phyloP scores from a whole-genome alignment of 371 early-diverging fungal genomes.

The Synchytrium microbalum region DNA sequence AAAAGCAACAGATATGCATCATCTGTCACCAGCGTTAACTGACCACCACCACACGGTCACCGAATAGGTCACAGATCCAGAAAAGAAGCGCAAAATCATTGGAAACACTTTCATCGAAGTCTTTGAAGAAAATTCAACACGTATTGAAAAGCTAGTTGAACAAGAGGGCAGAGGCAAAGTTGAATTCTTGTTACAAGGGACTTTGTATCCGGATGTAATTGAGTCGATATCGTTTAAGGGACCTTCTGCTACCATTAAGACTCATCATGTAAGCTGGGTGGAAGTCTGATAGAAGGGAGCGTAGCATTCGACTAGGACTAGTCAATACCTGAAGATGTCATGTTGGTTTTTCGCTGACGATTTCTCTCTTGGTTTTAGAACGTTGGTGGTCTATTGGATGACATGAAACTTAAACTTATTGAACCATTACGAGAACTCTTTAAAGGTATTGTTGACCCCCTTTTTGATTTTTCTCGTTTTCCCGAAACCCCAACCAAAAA shows the following conservation, averaged over 20 bases:
- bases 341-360: slow-evolving; percentile 3
- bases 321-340: not conserved
- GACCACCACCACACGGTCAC: not conserved
- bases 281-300: no score
- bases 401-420: slow-evolving; percentile 94
- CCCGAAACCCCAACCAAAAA: not conserved
- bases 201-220: slow-evolving; percentile 97
- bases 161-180: slow-evolving; percentile 51
- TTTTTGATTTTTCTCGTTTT: slow-evolving; percentile 5
- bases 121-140: slow-evolving; percentile 86
- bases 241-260: slow-evolving; percentile 95
- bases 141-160: slow-evolving; percentile 64
- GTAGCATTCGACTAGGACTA: no score
- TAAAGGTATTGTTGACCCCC: slow-evolving; percentile 44
- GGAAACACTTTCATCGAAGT: slow-evolving; percentile 97
- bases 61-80: slow-evolving; percentile 70
- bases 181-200: slow-evolving; percentile 93
- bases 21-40: not conserved
- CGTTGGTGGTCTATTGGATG: slow-evolving; percentile 90
- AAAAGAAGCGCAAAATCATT: slow-evolving; percentile 95
- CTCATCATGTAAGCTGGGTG: slow-evolving; percentile 69
- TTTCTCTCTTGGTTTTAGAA: slow-evolving; percentile 43
- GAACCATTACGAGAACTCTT: slow-evolving; percentile 96
- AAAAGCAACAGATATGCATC: slow-evolving; percentile 26
- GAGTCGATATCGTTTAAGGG: slow-evolving; percentile 98